Evolutionary conservation across 2,329 filamentous ascomycete species (phyloP).

Genomic region (Dryadomyces quercivorus): DNA sequence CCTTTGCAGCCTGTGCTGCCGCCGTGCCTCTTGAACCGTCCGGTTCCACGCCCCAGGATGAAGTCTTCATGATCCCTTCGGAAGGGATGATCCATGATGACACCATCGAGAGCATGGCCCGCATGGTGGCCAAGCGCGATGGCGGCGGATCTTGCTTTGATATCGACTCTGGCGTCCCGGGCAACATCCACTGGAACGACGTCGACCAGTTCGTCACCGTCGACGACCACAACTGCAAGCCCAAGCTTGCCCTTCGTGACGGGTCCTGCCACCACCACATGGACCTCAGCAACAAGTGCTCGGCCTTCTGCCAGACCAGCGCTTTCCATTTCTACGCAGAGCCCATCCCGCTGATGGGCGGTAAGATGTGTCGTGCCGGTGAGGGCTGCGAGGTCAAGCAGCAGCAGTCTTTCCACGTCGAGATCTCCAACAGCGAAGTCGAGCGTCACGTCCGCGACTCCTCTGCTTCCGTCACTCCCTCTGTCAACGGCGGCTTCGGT

Average conservation of each 20-base stretch:
- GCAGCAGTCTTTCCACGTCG: conserved; percentile 4
- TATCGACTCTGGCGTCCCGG: conserved; percentile 3
- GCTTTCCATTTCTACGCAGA: conserved; percentile 4
- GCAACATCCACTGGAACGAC: conserved; percentile 10
- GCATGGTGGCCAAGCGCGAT: not conserved
- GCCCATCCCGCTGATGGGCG: conserved; percentile 7
- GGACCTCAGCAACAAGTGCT: conserved; percentile 6
- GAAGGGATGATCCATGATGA: not conserved
- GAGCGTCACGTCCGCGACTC: conserved; percentile 6
- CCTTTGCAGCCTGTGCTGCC: too few species aligned
- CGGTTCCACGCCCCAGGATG: too few species aligned
- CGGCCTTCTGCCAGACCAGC: conserved; percentile 7
- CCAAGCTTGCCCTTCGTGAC: not conserved
- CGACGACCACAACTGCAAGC: conserved; percentile 4
- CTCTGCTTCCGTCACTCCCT: not conserved
- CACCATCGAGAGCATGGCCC: not conserved
- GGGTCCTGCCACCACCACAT: conserved; percentile 6
- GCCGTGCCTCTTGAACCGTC: too few species aligned
- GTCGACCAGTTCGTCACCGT: conserved; percentile 7
- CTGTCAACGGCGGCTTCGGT: conserved; percentile 1
- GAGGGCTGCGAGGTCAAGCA: conserved; percentile 8
- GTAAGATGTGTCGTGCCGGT: conserved; percentile 8
- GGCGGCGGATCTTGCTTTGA: conserved; percentile 3
- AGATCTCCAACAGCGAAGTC: conserved; percentile 9
- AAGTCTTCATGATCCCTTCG: too few species aligned